Conservation (phyloP, 108 stramenopile genomes). For the Cylindrotheca fusiformis region DNA sequence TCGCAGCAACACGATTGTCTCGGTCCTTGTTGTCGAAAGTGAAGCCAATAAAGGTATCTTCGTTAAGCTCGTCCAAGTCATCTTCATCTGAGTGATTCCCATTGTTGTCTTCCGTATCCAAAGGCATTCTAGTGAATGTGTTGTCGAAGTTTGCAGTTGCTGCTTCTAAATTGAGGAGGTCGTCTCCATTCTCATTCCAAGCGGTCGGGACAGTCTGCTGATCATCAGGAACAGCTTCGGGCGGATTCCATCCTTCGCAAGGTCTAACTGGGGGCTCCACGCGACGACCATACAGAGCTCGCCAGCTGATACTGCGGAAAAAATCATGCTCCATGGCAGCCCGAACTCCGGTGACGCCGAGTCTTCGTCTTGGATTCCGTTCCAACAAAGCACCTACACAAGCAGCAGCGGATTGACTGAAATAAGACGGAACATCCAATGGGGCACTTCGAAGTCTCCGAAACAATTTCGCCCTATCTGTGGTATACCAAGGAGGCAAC, state of each 20-base stretch:
- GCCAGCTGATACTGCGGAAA: conserved; percentile 79
- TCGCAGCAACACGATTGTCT: conserved; percentile 15
- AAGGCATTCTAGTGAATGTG: conserved; percentile 80
- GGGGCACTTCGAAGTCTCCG: conserved; percentile 81
- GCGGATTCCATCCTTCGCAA: conserved; percentile 86
- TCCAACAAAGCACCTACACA: conserved; percentile 77
- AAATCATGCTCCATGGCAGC: conserved; percentile 85
- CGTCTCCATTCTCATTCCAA: not conserved
- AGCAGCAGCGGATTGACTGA: conserved; percentile 49
- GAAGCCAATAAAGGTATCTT: conserved; percentile 81
- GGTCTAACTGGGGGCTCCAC: conserved; percentile 83
- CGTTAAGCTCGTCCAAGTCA: conserved; percentile 63
- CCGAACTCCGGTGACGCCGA: conserved; percentile 75
- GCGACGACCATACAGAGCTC: conserved; percentile 64
- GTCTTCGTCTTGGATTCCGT: conserved; percentile 64
- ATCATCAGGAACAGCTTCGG: conserved; percentile 19
- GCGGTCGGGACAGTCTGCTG: not conserved
- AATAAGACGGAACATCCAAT: conserved; percentile 74
- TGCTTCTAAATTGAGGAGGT: conserved; percentile 55
- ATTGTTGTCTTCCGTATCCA: conserved; percentile 73
- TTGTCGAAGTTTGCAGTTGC: conserved; percentile 88
- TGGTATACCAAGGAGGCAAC: conserved; percentile 97
- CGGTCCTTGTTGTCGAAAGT: conserved; percentile 71
- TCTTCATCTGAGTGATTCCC: conserved; percentile 36
- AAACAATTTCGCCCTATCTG: conserved; percentile 94